Conservation (phyloP, 352 stramenopile genomes). For the Phytopythium oedochilum region DNA sequence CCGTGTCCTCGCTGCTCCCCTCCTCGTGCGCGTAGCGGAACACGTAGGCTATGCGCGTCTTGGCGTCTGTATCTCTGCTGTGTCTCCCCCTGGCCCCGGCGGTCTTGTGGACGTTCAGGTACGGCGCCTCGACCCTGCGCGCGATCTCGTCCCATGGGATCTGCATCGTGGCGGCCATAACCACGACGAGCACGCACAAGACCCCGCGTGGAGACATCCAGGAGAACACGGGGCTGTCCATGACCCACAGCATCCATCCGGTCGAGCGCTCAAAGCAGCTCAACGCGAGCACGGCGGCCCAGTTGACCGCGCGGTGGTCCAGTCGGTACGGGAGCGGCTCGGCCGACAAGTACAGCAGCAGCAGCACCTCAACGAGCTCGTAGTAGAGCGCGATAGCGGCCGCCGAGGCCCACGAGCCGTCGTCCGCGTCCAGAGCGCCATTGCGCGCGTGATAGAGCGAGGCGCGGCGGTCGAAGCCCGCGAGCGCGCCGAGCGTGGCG, state of each 20-base stretch:
- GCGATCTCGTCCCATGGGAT: conserved; percentile 40
- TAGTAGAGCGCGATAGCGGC: conserved; percentile 21
- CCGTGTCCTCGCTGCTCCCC: conserved; percentile 3
- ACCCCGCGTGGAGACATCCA: conserved; percentile 24
- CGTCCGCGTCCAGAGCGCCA: neutral
- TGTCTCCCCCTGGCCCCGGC: too few species aligned
- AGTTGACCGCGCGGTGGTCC: conserved; percentile 32
- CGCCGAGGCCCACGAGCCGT: neutral
- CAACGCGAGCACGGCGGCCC: conserved; percentile 23
- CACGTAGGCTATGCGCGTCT: neutral
- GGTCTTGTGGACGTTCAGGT: conserved; percentile 6
- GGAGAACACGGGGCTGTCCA: conserved; percentile 15
- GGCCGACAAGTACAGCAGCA: conserved; percentile 53
- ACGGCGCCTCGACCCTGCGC: conserved; percentile 1
- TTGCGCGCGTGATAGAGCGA: neutral
- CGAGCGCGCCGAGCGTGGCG: conserved; percentile 28
- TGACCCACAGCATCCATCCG: conserved; percentile 12
- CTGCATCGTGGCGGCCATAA: conserved; percentile 34
- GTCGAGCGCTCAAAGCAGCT: conserved; percentile 18
- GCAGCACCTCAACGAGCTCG: conserved; percentile 45
- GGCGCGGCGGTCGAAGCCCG: neutral
- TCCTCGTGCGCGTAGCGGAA: conserved; percentile 3
- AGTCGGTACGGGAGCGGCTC: conserved; percentile 36
- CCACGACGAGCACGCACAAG: conserved; percentile 26
- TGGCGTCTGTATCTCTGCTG: conserved; percentile 2